These are phyloP conservation scores for Ichthyophonus hoferi DNA, from an alignment of 208 protist genomes.

Conservation along the genomic window DNA sequence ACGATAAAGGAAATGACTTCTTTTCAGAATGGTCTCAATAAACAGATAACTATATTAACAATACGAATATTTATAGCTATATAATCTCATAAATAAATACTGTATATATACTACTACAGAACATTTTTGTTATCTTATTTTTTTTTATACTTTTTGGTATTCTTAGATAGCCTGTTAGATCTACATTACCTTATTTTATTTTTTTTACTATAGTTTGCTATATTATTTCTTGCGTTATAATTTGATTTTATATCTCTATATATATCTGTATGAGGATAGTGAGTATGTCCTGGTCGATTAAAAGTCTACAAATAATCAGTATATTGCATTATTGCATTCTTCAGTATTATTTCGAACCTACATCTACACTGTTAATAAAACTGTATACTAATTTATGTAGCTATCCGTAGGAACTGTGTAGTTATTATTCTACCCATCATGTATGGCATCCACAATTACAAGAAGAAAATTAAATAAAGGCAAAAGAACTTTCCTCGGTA, in stretches of 20 bases:
- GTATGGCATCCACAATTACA: not conserved
- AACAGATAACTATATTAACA: not conserved
- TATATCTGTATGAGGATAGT: too few relatives aligned
- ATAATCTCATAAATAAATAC: not conserved
- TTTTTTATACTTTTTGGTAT: not conserved
- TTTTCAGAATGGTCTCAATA: constrained; percentile 66
- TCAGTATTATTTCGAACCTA: too few relatives aligned
- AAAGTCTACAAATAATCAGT: not conserved
- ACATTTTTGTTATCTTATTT: not conserved
- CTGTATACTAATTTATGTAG: not conserved
- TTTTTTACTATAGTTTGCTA: not conserved
- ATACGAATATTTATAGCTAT: not conserved
- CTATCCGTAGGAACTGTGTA: not conserved
- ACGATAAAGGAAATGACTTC: constrained; percentile 95
- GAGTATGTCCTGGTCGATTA: not conserved
- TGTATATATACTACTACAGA: not conserved
- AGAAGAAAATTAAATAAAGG: not conserved
- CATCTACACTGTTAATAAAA: not conserved
- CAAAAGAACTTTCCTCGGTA: too few relatives aligned
- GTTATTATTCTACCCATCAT: not conserved
- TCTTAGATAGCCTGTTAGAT: not conserved
- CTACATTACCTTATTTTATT: not conserved
- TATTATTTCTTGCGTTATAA: too few relatives aligned
- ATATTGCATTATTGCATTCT: not conserved
- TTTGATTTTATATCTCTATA: too few relatives aligned